Percentiles rank a stretch among this genome's conserved stretches.
phyloP scores from a whole-genome alignment of 1,139 yeast genomes.

The Geotrichum histeridarum region DNA sequence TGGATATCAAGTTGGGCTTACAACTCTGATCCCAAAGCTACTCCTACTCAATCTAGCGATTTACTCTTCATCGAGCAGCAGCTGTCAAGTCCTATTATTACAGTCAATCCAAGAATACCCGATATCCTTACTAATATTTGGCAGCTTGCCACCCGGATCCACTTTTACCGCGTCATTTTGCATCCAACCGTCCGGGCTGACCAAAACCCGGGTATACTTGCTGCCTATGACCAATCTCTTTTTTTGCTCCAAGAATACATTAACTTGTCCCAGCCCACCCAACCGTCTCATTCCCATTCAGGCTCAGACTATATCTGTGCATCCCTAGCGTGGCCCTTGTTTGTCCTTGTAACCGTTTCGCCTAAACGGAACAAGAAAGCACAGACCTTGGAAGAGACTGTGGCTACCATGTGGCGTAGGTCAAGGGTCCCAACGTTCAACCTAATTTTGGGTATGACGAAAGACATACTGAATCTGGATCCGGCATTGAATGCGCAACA shows the following conservation, averaged over 20 bases:
- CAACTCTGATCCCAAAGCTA: neutral
- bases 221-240: neutral
- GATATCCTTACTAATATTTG: neutral
- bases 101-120: neutral
- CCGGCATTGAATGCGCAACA: neutral
- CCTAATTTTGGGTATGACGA: neutral
- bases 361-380: neutral
- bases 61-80: neutral
- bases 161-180: slow-evolving; percentile 1
- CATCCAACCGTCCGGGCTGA: slow-evolving; percentile 1
- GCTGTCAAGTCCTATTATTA: neutral
- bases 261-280: neutral
- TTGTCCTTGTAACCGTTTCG: neutral
- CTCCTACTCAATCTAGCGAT: neutral
- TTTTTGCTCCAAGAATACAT: neutral
- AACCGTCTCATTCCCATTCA: neutral
- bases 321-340: slow-evolving; percentile 11
- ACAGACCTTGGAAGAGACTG: neutral
- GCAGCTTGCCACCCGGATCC: slow-evolving; percentile 3
- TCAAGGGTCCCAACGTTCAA: neutral
- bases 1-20: neutral
- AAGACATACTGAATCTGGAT: neutral
- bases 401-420: neutral
- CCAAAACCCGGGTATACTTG: neutral
- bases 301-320: slow-evolving; percentile 3